Evolutionary conservation across 164 flowering plant genomes (phyloP).

Genomic region (Litsea cubeba): DNA sequence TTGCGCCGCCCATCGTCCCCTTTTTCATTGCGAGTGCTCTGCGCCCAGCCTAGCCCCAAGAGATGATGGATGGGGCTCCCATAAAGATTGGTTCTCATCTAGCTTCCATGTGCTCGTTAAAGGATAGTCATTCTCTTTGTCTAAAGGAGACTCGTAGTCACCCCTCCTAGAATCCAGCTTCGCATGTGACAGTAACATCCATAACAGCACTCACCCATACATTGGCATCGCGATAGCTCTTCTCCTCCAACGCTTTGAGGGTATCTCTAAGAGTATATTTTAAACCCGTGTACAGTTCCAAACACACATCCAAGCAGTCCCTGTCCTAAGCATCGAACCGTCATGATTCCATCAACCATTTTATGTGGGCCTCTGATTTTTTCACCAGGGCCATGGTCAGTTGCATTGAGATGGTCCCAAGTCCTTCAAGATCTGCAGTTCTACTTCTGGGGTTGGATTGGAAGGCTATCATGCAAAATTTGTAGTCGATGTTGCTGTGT

Average conservation of each 20-base stretch:
- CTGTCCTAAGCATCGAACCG: not conserved
- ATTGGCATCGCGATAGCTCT: constrained; percentile 13
- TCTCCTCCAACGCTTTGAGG: constrained; percentile 14
- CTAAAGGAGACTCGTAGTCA: too few relatives aligned
- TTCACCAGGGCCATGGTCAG: constrained; percentile 24
- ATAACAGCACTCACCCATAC: constrained; percentile 27
- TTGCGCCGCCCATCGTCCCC: too few relatives aligned
- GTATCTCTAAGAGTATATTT: constrained; percentile 18
- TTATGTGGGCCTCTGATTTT: constrained; percentile 6
- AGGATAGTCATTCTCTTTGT: constrained; percentile 20
- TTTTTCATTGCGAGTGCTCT: too few relatives aligned
- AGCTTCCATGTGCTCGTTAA: too few relatives aligned
- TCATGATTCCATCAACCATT: constrained; percentile 12
- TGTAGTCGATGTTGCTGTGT: too few relatives aligned
- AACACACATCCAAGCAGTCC: not conserved
- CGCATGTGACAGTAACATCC: constrained; percentile 31
- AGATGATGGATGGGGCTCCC: too few relatives aligned
- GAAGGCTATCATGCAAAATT: constrained; percentile 24
- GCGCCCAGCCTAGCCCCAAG: too few relatives aligned
- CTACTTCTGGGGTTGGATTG: constrained; percentile 13
- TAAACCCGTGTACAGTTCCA: constrained; percentile 29
- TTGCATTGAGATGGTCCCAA: constrained; percentile 18
- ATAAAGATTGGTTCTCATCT: too few relatives aligned
- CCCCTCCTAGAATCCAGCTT: constrained; percentile 28
- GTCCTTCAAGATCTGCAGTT: constrained; percentile 15